A percentile compares a stretch with the other conserved stretches of the same genome.
phyloP scores from a whole-genome alignment of 2,329 filamentous ascomycete species.

The Paraconiothyrium brasiliense region DNA sequence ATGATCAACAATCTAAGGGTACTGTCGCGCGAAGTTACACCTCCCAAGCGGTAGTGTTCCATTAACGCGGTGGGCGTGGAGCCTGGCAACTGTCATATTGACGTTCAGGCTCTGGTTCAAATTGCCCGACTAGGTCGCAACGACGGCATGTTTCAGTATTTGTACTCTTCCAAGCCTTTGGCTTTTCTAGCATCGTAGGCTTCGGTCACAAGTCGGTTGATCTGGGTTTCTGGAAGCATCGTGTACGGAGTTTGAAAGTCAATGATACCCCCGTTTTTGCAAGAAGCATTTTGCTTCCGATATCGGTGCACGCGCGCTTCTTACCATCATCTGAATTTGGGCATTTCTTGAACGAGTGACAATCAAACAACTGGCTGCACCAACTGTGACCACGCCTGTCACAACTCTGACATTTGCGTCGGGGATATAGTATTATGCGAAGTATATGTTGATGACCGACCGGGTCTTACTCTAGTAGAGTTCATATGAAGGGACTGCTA shows the following conservation, averaged over 20 bases:
- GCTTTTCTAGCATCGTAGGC: neutral
- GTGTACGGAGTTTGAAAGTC: slow-evolving; percentile 16
- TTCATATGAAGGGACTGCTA: neutral
- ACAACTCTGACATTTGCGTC: slow-evolving; percentile 2
- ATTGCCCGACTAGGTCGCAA: neutral
- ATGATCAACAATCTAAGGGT: slow-evolving; percentile 72
- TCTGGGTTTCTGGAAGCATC: slow-evolving; percentile 7
- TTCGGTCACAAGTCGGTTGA: neutral
- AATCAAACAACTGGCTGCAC: neutral
- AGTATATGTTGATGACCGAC: slow-evolving; percentile 2
- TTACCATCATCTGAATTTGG: neutral
- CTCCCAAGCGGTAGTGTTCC: slow-evolving; percentile 10
- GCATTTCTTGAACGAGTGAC: neutral
- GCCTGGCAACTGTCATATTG: neutral
- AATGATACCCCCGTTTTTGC: slow-evolving; percentile 41
- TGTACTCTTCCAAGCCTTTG: neutral
- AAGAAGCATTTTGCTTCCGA: neutral
- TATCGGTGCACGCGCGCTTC: neutral
- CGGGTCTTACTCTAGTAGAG: neutral
- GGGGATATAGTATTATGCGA: neutral
- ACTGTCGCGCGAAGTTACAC: slow-evolving; percentile 47
- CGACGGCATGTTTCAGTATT: slow-evolving; percentile 22
- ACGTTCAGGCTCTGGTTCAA: neutral
- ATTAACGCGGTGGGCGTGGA: neutral
- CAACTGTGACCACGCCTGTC: neutral